Percentiles rank a stretch among this genome's conserved stretches.
These are phyloP conservation scores for Lecanicillium sp. DNA, from an alignment of 2,329 filamentous ascomycete species.

Conservation along the genomic window DNA sequence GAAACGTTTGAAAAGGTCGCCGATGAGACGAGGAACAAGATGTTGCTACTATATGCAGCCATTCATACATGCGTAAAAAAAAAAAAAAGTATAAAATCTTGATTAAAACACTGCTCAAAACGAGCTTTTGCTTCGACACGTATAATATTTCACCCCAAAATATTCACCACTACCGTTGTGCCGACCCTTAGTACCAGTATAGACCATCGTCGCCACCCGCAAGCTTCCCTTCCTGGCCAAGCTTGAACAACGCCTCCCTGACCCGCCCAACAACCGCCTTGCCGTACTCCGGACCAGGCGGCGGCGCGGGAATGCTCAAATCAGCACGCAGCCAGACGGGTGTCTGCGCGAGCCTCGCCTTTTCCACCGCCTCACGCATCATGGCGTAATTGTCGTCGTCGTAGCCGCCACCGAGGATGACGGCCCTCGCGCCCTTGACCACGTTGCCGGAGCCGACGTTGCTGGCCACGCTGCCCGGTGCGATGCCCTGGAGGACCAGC, in stretches of 20 bases:
- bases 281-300: slow-evolving; percentile 18
- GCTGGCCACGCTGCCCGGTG: slow-evolving; percentile 1
- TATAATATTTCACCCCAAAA: too few species aligned
- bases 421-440: not conserved
- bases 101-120: too few species aligned
- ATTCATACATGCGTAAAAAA: too few species aligned
- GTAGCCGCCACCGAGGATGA: slow-evolving; percentile 9
- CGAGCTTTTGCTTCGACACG: too few species aligned
- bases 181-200: slow-evolving; percentile 8
- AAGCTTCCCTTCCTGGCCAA: slow-evolving; percentile 16
- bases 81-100: too few species aligned
- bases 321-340: slow-evolving; percentile 18
- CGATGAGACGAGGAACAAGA: too few species aligned
- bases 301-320: slow-evolving; percentile 13
- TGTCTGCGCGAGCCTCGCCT: not conserved
- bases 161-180: not conserved
- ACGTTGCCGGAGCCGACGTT: slow-evolving; percentile 6
- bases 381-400: slow-evolving; percentile 2
- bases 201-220: slow-evolving; percentile 2
- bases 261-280: slow-evolving; percentile 16
- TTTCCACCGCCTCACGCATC: slow-evolving; percentile 8
- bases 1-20: too few species aligned
- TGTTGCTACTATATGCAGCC: too few species aligned
- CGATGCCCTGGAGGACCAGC: slow-evolving; percentile 2
- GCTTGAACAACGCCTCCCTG: slow-evolving; percentile 14